phyloP scores from a whole-genome alignment of 345 rosid species.

The Ceriops decandra region DNA sequence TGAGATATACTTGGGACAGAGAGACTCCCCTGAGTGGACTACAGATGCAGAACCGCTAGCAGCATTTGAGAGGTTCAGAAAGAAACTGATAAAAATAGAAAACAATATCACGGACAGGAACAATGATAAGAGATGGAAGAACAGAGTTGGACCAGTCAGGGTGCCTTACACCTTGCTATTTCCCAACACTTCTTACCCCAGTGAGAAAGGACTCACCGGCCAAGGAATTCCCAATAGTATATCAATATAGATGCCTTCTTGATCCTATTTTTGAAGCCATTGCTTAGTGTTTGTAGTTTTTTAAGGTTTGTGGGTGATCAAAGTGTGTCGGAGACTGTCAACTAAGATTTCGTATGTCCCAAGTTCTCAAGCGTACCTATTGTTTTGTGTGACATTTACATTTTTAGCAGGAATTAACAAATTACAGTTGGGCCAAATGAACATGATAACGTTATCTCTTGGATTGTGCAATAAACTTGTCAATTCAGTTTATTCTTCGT shows the following conservation, averaged over 20 bases:
- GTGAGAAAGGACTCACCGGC: constrained; percentile 67
- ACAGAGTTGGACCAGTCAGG: constrained; percentile 70
- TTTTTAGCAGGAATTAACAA: too few relatives aligned
- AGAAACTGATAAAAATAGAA: constrained; percentile 55
- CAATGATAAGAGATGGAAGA: constrained; percentile 56
- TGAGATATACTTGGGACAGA: constrained; percentile 84
- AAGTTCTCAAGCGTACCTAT: too few relatives aligned
- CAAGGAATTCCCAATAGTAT: constrained; percentile 90
- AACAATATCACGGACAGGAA: constrained; percentile 48
- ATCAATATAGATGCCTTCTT: constrained; percentile 43
- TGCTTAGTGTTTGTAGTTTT: not conserved
- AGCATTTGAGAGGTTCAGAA: constrained; percentile 60
- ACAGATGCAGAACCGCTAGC: constrained; percentile 57
- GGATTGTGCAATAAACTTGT: too few relatives aligned
- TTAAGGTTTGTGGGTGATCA: not conserved
- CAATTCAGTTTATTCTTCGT: too few relatives aligned
- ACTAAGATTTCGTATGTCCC: not conserved
- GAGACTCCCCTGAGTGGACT: constrained; percentile 71
- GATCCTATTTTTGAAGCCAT: not conserved
- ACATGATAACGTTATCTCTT: too few relatives aligned
- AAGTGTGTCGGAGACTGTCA: not conserved
- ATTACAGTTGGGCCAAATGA: too few relatives aligned
- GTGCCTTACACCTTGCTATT: constrained; percentile 74
- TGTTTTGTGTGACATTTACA: too few relatives aligned
- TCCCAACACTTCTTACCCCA: constrained; percentile 64